Conservation (phyloP, 2,329 filamentous ascomycete species). For the Rhynchosporium secalis region DNA sequence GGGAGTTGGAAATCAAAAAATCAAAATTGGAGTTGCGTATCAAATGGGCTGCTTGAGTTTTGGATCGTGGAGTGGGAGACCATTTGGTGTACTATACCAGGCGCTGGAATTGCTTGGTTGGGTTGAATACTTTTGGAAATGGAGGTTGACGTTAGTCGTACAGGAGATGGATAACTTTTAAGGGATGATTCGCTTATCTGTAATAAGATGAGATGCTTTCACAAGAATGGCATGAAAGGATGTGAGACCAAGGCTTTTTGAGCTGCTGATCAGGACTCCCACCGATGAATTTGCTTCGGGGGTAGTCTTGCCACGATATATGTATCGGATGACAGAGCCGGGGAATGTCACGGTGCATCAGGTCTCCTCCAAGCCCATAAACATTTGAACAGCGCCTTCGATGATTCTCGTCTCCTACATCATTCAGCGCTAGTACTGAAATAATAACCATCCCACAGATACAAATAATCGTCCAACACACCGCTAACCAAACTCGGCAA, state of each 20-base stretch:
- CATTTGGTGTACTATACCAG: conserved; percentile 14
- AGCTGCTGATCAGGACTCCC: too few species aligned
- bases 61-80: neutral
- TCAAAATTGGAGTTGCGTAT: neutral
- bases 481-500: conserved; percentile 72
- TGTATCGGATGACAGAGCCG: too few species aligned
- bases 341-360: neutral
- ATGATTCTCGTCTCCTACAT: conserved; percentile 10
- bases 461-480: conserved; percentile 94
- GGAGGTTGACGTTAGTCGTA: neutral
- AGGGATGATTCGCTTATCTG: neutral
- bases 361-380: too few species aligned
- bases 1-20: conserved; percentile 1
- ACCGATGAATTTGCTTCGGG: too few species aligned
- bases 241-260: too few species aligned
- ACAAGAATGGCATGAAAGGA: too few species aligned
- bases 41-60: neutral
- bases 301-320: too few species aligned
- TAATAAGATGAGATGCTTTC: too few species aligned
- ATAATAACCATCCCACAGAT: conserved; percentile 97
- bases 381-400: neutral
- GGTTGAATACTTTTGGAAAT: neutral
- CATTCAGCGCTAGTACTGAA: conserved; percentile 53
- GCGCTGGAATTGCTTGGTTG: neutral
- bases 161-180: neutral